These are phyloP conservation scores for rapeseed (Brassica napus) DNA, from an alignment of 345 rosid genomes.

Conservation along the genomic window DNA sequence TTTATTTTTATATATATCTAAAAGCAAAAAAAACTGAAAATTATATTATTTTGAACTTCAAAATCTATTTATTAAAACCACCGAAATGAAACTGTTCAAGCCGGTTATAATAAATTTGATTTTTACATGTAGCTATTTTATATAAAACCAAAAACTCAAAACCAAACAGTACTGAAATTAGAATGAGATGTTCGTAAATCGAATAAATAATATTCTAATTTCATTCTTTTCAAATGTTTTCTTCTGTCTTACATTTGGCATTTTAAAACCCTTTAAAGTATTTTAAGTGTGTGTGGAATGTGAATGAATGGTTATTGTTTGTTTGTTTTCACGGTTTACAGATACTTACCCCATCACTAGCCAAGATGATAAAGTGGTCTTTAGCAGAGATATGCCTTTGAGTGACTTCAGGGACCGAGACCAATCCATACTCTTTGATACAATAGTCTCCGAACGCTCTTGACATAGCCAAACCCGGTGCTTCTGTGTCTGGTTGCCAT, in stretches of 20 bases:
- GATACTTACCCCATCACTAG: conserved; percentile 82
- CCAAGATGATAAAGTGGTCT: conserved; percentile 84
- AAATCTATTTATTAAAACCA: background rate
- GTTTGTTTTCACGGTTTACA: background rate
- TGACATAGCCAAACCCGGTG: conserved; percentile 96
- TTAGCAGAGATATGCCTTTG: conserved; percentile 68
- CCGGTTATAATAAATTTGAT: background rate
- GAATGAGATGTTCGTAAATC: background rate
- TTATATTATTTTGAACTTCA: background rate
- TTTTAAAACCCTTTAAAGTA: background rate
- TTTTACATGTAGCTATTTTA: background rate
- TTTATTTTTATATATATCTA: background rate
- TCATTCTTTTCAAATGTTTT: background rate
- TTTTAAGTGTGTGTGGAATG: background rate
- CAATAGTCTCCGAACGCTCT: conserved; percentile 97
- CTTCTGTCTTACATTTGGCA: background rate
- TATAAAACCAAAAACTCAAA: background rate
- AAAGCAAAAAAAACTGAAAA: background rate
- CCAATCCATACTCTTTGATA: conserved; percentile 75
- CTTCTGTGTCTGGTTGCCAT: conserved; percentile 79
- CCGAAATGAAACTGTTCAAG: background rate
- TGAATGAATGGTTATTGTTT: background rate
- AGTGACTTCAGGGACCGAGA: conserved; percentile 84
- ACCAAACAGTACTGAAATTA: background rate
- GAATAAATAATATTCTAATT: background rate